Evolutionary conservation across 768 basidiomycete genomes (phyloP).

Genomic region (Myochromella boudieri): DNA sequence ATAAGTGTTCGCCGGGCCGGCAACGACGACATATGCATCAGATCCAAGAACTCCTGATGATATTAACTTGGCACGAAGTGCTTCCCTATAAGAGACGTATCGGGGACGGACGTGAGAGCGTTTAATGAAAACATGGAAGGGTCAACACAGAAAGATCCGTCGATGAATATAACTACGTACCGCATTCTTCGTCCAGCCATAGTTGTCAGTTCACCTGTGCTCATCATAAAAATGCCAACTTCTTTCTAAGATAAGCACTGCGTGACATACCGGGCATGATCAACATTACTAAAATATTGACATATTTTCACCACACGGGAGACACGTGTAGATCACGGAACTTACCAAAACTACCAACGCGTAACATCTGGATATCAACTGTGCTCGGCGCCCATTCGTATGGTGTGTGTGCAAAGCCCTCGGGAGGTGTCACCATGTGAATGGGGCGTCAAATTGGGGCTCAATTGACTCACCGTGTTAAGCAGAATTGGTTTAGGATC

Average conservation of each 20-base stretch:
- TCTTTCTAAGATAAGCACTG: no score
- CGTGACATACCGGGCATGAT: constrained; percentile 60
- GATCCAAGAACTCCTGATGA: constrained; percentile 60
- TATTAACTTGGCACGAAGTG: constrained; percentile 64
- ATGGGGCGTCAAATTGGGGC: constrained; percentile 10
- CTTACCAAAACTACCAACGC: constrained; percentile 66
- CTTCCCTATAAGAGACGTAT: constrained; percentile 45
- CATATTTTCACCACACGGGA: constrained; percentile 5
- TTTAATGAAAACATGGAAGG: neutral
- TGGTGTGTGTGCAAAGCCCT: constrained; percentile 66
- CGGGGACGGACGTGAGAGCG: no score
- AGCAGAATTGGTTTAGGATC: constrained; percentile 77
- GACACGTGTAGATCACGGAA: constrained; percentile 2
- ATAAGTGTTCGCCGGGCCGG: constrained; percentile 83
- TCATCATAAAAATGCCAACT: constrained; percentile 3
- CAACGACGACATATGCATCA: constrained; percentile 73
- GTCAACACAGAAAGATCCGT: constrained; percentile 21
- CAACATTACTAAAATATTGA: constrained; percentile 50
- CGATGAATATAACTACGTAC: constrained; percentile 34
- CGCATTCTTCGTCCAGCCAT: constrained; percentile 79
- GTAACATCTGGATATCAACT: constrained; percentile 77
- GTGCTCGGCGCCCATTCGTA: constrained; percentile 76
- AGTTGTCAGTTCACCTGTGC: constrained; percentile 67
- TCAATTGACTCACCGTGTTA: constrained; percentile 52
- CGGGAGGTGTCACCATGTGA: constrained; percentile 6